Conservation (phyloP, 306 rosid species). For the Potentilla sterilis region DNA sequence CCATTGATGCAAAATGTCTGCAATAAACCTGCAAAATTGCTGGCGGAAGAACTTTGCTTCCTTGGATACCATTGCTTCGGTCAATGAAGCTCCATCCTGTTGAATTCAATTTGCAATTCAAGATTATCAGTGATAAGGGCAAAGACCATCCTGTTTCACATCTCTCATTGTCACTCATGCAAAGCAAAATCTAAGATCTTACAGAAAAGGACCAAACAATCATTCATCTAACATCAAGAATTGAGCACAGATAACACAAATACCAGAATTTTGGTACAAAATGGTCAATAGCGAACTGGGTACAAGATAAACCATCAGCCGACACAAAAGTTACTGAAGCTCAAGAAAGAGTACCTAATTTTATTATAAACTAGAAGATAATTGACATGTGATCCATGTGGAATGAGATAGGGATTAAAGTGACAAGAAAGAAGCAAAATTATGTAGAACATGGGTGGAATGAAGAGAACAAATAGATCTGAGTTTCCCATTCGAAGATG, state of each 20-base stretch:
- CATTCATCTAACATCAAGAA: neutral
- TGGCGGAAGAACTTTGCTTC: constrained; percentile 65
- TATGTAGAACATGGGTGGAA: neutral
- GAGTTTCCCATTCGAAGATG: neutral
- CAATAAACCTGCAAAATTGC: constrained; percentile 57
- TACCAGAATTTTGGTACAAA: neutral
- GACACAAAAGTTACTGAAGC: neutral
- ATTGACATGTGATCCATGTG: neutral
- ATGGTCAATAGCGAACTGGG: neutral
- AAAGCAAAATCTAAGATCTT: neutral
- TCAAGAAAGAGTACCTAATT: neutral
- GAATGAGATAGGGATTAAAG: neutral
- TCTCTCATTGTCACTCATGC: neutral
- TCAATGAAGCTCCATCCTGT: constrained; percentile 84
- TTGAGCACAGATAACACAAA: neutral
- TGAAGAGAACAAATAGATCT: neutral
- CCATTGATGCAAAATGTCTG: constrained; percentile 64
- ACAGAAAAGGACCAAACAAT: neutral
- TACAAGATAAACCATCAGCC: neutral
- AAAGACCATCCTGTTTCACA: constrained; percentile 17
- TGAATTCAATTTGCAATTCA: constrained; percentile 23
- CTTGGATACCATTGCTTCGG: constrained; percentile 71
- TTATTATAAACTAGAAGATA: neutral
- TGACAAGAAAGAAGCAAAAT: neutral
- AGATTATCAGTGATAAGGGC: constrained; percentile 9